Conservation (phyloP, 2,329 filamentous ascomycete species). For the Aspergillus sp. region DNA sequence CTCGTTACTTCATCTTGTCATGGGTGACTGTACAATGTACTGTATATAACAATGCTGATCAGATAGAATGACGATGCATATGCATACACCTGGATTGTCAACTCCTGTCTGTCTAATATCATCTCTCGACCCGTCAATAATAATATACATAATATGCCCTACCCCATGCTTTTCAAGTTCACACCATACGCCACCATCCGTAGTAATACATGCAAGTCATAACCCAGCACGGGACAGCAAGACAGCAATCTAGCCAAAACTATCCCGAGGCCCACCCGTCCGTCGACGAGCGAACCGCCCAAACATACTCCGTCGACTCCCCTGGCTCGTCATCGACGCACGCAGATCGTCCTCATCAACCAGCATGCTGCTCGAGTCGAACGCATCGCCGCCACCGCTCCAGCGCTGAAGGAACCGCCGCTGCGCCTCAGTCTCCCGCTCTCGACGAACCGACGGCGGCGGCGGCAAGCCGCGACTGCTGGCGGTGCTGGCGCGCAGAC, state of each 20-base stretch:
- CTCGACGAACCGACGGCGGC: constrained; percentile 15
- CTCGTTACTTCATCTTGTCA: not conserved
- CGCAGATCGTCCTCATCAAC: constrained; percentile 34
- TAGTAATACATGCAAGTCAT: not conserved
- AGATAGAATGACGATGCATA: not conserved
- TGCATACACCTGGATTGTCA: too few species aligned
- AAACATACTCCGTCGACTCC: constrained; percentile 32
- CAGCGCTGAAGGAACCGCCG: constrained; percentile 37
- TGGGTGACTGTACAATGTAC: not conserved
- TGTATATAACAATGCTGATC: not conserved
- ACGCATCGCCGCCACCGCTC: constrained; percentile 37
- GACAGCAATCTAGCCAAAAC: constrained; percentile 47
- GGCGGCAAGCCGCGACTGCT: constrained; percentile 31
- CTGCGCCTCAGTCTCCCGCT: constrained; percentile 39
- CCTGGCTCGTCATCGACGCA: constrained; percentile 31
- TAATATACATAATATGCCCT: too few species aligned
- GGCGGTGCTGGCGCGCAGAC: constrained; percentile 32
- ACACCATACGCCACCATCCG: not conserved
- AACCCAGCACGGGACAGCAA: not conserved
- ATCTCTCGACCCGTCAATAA: too few species aligned
- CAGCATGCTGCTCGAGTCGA: constrained; percentile 34
- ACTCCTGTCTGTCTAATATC: too few species aligned
- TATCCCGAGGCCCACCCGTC: constrained; percentile 45
- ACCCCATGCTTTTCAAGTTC: not conserved
- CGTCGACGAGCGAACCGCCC: constrained; percentile 40